Base-by-base conservation (phyloP, 2,329 filamentous ascomycete genomes). In the Sporothrix pallida region DNA sequence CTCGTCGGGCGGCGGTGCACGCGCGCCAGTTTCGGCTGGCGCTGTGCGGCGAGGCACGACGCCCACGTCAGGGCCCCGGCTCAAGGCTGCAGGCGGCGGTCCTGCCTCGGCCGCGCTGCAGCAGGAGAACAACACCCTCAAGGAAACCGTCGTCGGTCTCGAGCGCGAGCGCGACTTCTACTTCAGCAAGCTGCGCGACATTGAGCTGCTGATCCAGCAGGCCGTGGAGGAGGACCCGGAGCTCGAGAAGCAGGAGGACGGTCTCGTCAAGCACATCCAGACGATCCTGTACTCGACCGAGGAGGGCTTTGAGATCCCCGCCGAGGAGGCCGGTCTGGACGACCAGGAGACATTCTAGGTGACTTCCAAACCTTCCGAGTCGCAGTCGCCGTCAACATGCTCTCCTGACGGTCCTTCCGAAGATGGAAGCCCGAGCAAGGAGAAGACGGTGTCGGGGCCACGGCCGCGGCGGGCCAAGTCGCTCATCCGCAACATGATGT, bases 111-210 rank as follows among this genome's bases (percentile, higher is more conserved):
- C 92, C 12, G 94, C 91, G 3, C 85, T 99, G 78, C 89, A 93
- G 81, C 88, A 92, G 80, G 96, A 98, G 87, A 96, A 97, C 81
- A 88, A 88, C 58, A 93, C 92, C 42, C 87, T 98, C 78, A 97
- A 97, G 87, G 95, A 98, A 85, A 97, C 94, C 0, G 95, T 99
- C n/a, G 87, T 90, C 13, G 96, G 96, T 1, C 87, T 99, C 58
- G 96, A 99, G 87, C 92, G 96, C 79, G 96, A 99, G 86, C 89
- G 96, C 69, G 96, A 99, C 82, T 99, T 99, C 82, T 99, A 99
- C 87, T 99, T 99, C 84, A 97, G 93, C 88, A 99, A 99, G 87
- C 88, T 99, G 77, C 89, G 96, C 74, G 96, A 99, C 81, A 99
- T 99, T 78, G 96, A 99, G 84, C 86, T 99, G 77, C 86, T 99